A percentile compares a stretch with the other conserved stretches of the same genome.
Conservation (phyloP, 2,329 filamentous ascomycete species). For the Colletotrichum cereale region DNA sequence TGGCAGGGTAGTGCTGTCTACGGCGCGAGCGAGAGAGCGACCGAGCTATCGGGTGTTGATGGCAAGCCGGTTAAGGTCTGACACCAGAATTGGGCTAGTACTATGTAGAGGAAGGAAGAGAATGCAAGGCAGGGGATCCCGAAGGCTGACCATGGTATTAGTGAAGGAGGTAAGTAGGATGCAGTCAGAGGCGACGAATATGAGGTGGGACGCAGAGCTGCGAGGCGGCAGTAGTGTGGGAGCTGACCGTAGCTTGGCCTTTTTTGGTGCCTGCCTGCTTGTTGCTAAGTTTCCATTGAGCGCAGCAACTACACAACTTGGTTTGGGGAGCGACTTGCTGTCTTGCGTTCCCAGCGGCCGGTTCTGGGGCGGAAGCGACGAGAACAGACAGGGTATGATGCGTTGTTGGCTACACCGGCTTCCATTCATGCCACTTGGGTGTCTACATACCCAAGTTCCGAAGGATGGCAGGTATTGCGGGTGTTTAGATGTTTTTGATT, state of each 20-base stretch:
- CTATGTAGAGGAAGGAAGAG: neutral
- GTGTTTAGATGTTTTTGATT: neutral
- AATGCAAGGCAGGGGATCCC: constrained; percentile 8
- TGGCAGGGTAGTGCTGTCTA: neutral
- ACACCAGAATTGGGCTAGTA: constrained; percentile 1
- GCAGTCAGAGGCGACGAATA: constrained; percentile 10
- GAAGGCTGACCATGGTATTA: neutral
- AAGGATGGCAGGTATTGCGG: neutral
- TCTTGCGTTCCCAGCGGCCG: constrained; percentile 20
- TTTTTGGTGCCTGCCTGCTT: constrained; percentile 4
- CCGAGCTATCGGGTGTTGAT: neutral
- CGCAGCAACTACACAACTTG: neutral
- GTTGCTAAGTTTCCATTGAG: constrained; percentile 16
- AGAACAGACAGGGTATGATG: constrained; percentile 1
- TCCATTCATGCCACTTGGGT: neutral
- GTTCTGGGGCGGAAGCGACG: constrained; percentile 22
- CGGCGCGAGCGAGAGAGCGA: neutral
- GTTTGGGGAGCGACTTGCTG: neutral
- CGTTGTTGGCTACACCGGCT: neutral
- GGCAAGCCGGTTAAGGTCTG: constrained; percentile 10
- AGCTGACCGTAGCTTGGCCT: constrained; percentile 20
- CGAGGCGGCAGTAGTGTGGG: constrained; percentile 4
- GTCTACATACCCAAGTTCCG: neutral
- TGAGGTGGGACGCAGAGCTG: neutral
- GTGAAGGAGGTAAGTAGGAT: constrained; percentile 2